Evolutionary conservation across 2,329 filamentous ascomycete genomes (phyloP).

Genomic region (Coniochaeta ligniaria): DNA sequence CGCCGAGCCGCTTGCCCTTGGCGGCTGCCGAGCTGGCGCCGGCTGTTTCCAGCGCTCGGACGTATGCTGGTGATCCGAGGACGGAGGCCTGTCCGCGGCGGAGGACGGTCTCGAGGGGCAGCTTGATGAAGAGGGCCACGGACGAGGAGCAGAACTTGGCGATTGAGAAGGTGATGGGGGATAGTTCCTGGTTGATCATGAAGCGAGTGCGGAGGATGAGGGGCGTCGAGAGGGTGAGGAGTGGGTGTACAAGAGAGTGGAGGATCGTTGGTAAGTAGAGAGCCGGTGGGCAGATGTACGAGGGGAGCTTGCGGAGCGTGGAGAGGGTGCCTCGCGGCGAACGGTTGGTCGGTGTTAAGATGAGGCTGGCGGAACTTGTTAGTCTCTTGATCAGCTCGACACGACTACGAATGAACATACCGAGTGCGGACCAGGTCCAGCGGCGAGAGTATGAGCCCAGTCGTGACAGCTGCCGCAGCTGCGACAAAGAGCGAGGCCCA

Average conservation of each 20-base stretch:
- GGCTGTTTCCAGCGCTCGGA: constrained; percentile 35
- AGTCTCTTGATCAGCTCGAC: constrained; percentile 10
- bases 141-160: constrained; percentile 76
- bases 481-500: constrained; percentile 72
- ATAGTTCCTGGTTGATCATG: constrained; percentile 72
- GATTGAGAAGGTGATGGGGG: constrained; percentile 75
- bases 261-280: constrained; percentile 80
- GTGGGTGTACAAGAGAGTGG: constrained; percentile 75
- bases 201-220: constrained; percentile 81
- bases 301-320: constrained; percentile 71
- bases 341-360: constrained; percentile 72
- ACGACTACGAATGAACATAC: constrained; percentile 32
- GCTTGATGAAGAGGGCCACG: constrained; percentile 74
- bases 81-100: constrained; percentile 79
- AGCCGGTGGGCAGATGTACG: constrained; percentile 61
- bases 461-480: constrained; percentile 56
- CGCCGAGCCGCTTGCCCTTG: constrained; percentile 13
- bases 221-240: constrained; percentile 76
- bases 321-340: constrained; percentile 72
- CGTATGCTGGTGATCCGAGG: constrained; percentile 46
- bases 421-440: constrained; percentile 82
- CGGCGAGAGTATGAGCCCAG: constrained; percentile 75
- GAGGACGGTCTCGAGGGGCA: constrained; percentile 87
- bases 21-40: background rate
- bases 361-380: constrained; percentile 47